A percentile compares a stretch with the other conserved stretches of the same genome.
Conservation (phyloP, 768 basidiomycete species). For the Pholiota conissans region DNA sequence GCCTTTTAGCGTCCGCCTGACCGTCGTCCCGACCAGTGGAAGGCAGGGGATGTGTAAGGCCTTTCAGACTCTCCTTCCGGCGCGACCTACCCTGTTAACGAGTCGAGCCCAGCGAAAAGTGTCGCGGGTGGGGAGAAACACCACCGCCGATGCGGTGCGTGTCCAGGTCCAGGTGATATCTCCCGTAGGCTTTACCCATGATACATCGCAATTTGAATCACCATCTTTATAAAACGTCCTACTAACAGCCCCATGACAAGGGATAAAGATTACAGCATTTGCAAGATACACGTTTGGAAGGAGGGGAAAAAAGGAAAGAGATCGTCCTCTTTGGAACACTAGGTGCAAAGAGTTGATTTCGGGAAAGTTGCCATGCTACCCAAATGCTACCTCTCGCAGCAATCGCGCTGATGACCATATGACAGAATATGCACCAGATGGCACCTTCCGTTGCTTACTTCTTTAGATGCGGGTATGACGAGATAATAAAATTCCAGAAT, state of each 20-base stretch:
- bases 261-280: constrained; percentile 6
- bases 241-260: constrained; percentile 1
- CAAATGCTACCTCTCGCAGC: neutral
- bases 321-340: constrained; percentile 5
- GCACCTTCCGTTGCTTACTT: constrained; percentile 7
- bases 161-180: neutral
- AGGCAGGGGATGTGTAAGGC: too few relatives aligned
- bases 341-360: neutral
- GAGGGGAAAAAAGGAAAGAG: neutral
- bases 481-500: constrained; percentile 9
- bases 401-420: constrained; percentile 7
- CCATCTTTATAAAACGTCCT: neutral
- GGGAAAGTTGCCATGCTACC: neutral
- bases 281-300: constrained; percentile 5
- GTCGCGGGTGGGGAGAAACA: neutral
- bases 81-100: neutral
- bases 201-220: neutral
- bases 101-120: neutral
- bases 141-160: neutral
- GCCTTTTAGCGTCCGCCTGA: too few relatives aligned
- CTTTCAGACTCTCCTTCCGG: too few relatives aligned
- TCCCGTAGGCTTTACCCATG: neutral
- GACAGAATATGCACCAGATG: constrained; percentile 14
- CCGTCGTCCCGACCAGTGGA: too few relatives aligned
- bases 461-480: constrained; percentile 4